Evolutionary conservation across 2,329 filamentous ascomycete genomes (phyloP).

Genomic region (Trichophyton mentagrophytes): DNA sequence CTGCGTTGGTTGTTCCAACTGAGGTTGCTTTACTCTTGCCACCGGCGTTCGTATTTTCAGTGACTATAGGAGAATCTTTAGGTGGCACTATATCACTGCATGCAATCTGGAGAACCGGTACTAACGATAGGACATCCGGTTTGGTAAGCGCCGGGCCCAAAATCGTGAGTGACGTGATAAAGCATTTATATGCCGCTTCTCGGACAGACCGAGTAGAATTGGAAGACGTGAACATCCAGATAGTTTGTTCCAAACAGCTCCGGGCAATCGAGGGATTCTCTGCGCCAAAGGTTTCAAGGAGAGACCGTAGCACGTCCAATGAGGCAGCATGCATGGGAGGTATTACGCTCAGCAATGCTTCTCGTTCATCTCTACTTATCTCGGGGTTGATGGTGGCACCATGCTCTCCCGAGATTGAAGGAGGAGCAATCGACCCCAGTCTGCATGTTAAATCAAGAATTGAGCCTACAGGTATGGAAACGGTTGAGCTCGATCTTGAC

Average conservation of each 20-base stretch:
- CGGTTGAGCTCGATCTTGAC: slow-evolving; percentile 50
- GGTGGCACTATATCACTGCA: slow-evolving; percentile 59
- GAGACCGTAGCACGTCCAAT: slow-evolving; percentile 47
- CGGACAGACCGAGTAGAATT: slow-evolving; percentile 43
- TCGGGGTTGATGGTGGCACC: slow-evolving; percentile 54
- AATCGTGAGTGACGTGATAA: slow-evolving; percentile 45
- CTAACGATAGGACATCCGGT: slow-evolving; percentile 50
- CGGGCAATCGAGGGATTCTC: slow-evolving; percentile 49
- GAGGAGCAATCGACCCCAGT: slow-evolving; percentile 49
- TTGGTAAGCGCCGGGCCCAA: slow-evolving; percentile 57
- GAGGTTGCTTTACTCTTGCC: slow-evolving; percentile 24
- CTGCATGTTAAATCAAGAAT: slow-evolving; percentile 58
- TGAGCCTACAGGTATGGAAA: slow-evolving; percentile 54
- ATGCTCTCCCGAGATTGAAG: slow-evolving; percentile 32
- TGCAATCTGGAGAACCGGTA: slow-evolving; percentile 50
- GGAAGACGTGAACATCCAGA: slow-evolving; percentile 54
- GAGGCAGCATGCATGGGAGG: slow-evolving; percentile 61
- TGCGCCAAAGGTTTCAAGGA: slow-evolving; percentile 47
- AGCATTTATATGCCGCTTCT: slow-evolving; percentile 46
- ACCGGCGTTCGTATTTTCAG: slow-evolving; percentile 26
- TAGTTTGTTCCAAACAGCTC: slow-evolving; percentile 56
- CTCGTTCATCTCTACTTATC: slow-evolving; percentile 66
- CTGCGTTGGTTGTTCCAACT: slow-evolving; percentile 48
- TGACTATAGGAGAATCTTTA: slow-evolving; percentile 24
- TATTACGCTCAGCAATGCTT: slow-evolving; percentile 60